Evolutionary conservation across 164 flowering plant genomes (phyloP).

Genomic region (Amborella trichopoda): DNA sequence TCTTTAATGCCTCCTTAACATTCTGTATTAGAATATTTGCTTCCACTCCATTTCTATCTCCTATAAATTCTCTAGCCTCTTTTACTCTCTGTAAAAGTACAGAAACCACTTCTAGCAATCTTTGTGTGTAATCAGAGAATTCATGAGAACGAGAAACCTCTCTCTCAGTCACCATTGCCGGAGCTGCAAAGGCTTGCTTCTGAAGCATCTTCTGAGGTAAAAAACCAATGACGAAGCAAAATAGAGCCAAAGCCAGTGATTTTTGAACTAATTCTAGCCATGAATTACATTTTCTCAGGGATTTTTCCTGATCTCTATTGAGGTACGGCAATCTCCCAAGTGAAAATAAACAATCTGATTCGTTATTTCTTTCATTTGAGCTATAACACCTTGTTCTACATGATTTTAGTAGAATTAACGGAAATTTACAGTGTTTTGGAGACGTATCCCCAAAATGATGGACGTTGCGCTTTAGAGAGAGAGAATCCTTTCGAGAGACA

Average conservation of each 20-base stretch:
- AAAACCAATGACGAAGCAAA: constrained; percentile 40
- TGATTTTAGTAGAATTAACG: no score
- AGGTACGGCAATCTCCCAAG: no score
- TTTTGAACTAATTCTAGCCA: constrained; percentile 19
- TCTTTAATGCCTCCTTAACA: constrained; percentile 37
- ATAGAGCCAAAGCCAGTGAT: constrained; percentile 23
- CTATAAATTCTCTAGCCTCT: constrained; percentile 33
- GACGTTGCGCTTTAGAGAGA: no score
- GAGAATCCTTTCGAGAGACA: no score
- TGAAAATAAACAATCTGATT: no score
- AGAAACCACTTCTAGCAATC: constrained; percentile 38
- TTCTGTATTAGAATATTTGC: not conserved
- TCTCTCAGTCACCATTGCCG: constrained; percentile 5
- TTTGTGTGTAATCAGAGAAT: constrained; percentile 38
- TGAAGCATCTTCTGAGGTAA: constrained; percentile 22
- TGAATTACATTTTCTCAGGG: constrained; percentile 1
- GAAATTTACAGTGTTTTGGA: no score
- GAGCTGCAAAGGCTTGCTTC: constrained; percentile 31
- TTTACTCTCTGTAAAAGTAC: constrained; percentile 36
- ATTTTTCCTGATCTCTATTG: constrained; percentile 1
- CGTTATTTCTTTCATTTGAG: no score
- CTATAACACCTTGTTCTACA: no score
- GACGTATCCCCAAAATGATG: no score
- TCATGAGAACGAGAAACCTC: constrained; percentile 24
- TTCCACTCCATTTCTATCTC: constrained; percentile 10